Percentiles rank a stretch among this genome's conserved stretches.
Evolutionary conservation across 805 yeast genomes (phyloP).

Genomic region (Ogataea wickerhamii): DNA sequence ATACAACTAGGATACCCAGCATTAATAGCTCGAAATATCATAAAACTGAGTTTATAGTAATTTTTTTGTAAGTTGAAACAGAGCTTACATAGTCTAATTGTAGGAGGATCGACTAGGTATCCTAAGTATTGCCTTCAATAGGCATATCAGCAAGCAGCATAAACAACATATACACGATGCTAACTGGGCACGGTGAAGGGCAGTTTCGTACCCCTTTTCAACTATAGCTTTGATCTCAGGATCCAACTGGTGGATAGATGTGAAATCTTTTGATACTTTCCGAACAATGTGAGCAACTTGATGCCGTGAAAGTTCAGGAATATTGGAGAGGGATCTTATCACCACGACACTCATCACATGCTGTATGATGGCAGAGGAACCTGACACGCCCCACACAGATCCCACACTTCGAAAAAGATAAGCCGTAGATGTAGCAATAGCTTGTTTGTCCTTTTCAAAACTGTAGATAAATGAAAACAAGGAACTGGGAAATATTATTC

Average conservation of each 20-base stretch:
- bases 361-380: conserved; percentile 16
- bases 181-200: conserved; percentile 28
- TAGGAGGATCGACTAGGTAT: not conserved
- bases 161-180: conserved; percentile 7
- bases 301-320: conserved; percentile 7
- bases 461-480: conserved; percentile 37
- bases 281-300: conserved; percentile 21
- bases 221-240: conserved; percentile 21
- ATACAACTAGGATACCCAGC: no score
- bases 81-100: no score
- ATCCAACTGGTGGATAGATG: conserved; percentile 17
- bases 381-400: conserved; percentile 40
- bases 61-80: no score
- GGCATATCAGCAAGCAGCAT: conserved; percentile 5
- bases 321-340: not conserved
- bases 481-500: conserved; percentile 36
- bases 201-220: conserved; percentile 25
- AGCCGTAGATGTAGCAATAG: conserved; percentile 38
- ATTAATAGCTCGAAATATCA: no score
- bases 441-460: conserved; percentile 32
- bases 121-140: not conserved
- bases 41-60: no score
- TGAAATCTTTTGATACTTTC: conserved; percentile 24
- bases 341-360: conserved; percentile 5
- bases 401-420: conserved; percentile 39